phyloP scores from a whole-genome alignment of 768 basidiomycete species.

The Agaricus subrufescens region DNA sequence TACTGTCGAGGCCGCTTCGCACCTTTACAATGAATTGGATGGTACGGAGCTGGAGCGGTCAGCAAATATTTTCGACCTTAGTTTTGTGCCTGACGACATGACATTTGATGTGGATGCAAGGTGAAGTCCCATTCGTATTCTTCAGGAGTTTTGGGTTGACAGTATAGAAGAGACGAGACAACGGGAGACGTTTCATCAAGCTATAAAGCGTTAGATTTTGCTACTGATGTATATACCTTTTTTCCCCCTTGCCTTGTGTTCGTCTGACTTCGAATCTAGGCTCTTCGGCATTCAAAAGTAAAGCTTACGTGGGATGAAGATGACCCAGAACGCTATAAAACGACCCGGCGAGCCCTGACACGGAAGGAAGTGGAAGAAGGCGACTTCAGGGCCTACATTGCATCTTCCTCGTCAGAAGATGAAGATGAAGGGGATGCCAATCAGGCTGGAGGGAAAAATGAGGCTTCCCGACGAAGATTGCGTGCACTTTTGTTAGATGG shows the following conservation, averaged over 20 bases:
- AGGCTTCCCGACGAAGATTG: constrained; percentile 58
- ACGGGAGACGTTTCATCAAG: constrained; percentile 52
- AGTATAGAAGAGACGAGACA: constrained; percentile 70
- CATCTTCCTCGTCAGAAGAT: constrained; percentile 64
- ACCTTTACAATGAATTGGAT: constrained; percentile 83
- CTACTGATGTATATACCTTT: constrained; percentile 71
- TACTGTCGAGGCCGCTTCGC: constrained; percentile 65
- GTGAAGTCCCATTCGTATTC: constrained; percentile 30
- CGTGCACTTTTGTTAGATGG: constrained; percentile 73
- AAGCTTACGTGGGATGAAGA: constrained; percentile 99
- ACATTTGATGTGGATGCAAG: constrained; percentile 72
- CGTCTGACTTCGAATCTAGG: constrained; percentile 39
- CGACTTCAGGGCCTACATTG: constrained; percentile 81
- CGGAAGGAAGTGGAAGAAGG: constrained; percentile 87
- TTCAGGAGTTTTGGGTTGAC: not conserved
- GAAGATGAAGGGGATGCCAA: constrained; percentile 41
- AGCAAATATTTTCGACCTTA: constrained; percentile 93
- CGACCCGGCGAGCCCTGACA: constrained; percentile 76
- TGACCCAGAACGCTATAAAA: constrained; percentile 77
- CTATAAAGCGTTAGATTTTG: constrained; percentile 82
- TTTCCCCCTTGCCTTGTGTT: not conserved
- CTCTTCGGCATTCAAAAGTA: constrained; percentile 95
- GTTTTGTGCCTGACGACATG: constrained; percentile 91
- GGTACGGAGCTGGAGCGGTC: constrained; percentile 96
- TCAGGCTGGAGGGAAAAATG: constrained; percentile 29